These are phyloP conservation scores for Aethionema arabicum DNA, from an alignment of 345 rosid genomes.

Conservation along the genomic window DNA sequence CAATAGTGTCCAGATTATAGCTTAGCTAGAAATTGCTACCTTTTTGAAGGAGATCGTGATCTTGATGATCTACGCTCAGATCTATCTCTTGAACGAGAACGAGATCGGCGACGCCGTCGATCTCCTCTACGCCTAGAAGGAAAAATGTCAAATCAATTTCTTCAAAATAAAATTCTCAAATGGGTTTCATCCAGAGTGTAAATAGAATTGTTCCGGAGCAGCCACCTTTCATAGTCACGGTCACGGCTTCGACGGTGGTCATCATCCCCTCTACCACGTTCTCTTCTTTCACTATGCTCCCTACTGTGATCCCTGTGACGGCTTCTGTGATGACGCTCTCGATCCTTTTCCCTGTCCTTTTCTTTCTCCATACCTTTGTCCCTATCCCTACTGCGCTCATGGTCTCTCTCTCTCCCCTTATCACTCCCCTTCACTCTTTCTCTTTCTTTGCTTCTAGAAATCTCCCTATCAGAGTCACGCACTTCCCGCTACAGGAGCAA, in stretches of 20 bases:
- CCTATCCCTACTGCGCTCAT: conserved; percentile 29
- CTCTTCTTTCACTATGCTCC: conserved; percentile 69
- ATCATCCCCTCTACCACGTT: conserved; percentile 65
- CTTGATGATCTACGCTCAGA: conserved; percentile 59
- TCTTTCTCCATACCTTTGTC: conserved; percentile 38
- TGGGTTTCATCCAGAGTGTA: not conserved
- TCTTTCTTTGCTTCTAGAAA: conserved; percentile 48
- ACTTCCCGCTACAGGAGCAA: conserved; percentile 46
- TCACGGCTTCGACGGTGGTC: conserved; percentile 52
- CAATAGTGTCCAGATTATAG: not conserved
- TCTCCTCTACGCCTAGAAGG: conserved; percentile 57
- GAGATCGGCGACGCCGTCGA: conserved; percentile 49
- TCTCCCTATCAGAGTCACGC: conserved; percentile 55
- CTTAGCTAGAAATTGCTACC: conserved; percentile 38
- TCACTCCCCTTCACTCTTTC: conserved; percentile 46
- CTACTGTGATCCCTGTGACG: conserved; percentile 47
- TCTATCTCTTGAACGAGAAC: conserved; percentile 49
- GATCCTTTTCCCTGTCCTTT: conserved; percentile 42
- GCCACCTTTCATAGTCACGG: conserved; percentile 52
- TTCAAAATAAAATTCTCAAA: conserved; percentile 3
- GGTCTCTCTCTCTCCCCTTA: conserved; percentile 42
- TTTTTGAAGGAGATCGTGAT: conserved; percentile 78
- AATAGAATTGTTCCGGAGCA: not conserved
- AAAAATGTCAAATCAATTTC: not conserved
- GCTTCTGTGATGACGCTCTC: conserved; percentile 52